Base-by-base conservation (phyloP, 108 stramenopile genomes). In the Skeletonema marinoi region DNA sequence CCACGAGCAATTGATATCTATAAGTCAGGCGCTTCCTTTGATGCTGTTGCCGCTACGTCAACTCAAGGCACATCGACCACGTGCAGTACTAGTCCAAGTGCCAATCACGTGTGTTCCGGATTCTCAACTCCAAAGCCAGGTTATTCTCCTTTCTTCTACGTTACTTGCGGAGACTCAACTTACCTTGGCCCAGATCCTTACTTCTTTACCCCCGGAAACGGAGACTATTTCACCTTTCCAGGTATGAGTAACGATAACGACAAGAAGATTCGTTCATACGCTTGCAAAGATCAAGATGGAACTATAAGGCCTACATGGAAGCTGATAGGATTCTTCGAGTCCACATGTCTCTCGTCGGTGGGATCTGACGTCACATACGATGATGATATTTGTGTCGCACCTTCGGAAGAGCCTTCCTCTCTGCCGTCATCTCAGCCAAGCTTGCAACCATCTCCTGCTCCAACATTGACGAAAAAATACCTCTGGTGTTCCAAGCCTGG, bases 171-270 rank as follows among this genome's bases (percentile, higher is more conserved):
- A 56, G 13, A 4, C 9, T 65, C 64, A 38, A 74, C 44, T 10
- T 74, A 74, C 73, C 42, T 74, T 11, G 73, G 73, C 4, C 73
- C 73, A 9, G 48, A 74, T 42, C 73, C 63, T 19, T 64, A 64
- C 25, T 19, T 38, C 19, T 64, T 64, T 39, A 33, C 63, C 2
- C 63, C 63, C 25, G 54, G 21, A 56, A 56, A 56, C 7, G 54
- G 54, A 56, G 38, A 8, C 0, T 16, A 2, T 2, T 35, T 39
- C 63, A 64, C 32, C 14, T 64, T 64, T 38, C 63, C 63, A 5
- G 63, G 63, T 8, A 35, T 38, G 36, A 64, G 63, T n/a, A 39
- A 33, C 25, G 6, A 38, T 13, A 39, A 64, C 63, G 1, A 10
- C 12, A 25, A 25, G 54, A 9, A 7, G 19, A 39, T 64, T 35